These are phyloP conservation scores for Cercospora sp. DNA, from an alignment of 2,329 filamentous ascomycete genomes.

Conservation along the genomic window DNA sequence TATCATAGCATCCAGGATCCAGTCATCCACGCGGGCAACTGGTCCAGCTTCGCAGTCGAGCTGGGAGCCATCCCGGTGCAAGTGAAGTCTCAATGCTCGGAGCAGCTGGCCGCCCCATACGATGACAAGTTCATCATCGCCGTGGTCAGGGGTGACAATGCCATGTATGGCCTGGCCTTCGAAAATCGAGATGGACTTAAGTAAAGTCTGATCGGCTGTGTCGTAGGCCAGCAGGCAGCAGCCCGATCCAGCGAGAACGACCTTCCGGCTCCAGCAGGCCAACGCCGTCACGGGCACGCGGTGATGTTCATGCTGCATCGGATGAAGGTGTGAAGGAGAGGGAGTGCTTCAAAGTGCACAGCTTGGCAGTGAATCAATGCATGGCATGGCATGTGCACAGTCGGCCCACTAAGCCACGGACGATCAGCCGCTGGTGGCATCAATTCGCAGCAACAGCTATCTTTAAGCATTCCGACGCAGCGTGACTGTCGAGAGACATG, in stretches of 20 bases:
- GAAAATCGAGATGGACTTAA: constrained; percentile 57
- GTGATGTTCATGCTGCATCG: constrained; percentile 39
- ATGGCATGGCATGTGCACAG: background rate
- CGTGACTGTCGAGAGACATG: background rate
- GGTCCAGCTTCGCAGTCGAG: constrained; percentile 40
- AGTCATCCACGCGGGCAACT: constrained; percentile 63
- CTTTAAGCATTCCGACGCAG: background rate
- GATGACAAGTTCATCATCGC: constrained; percentile 46
- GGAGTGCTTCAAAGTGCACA: background rate
- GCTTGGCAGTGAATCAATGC: background rate
- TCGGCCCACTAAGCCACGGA: background rate
- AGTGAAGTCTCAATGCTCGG: constrained; percentile 8
- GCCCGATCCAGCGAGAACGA: constrained; percentile 48
- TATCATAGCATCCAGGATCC: constrained; percentile 68
- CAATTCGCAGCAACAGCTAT: background rate
- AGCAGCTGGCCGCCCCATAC: constrained; percentile 65
- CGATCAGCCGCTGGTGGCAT: background rate
- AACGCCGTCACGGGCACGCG: constrained; percentile 50
- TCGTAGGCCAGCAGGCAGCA: constrained; percentile 45
- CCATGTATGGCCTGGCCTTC: constrained; percentile 72
- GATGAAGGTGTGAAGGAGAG: background rate
- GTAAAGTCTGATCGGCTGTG: constrained; percentile 27
- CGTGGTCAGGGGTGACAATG: constrained; percentile 52
- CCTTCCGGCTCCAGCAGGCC: constrained; percentile 40
- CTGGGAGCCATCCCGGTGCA: background rate